phyloP scores from a whole-genome alignment of 2,329 filamentous ascomycete genomes.

The Xylaria sp. region DNA sequence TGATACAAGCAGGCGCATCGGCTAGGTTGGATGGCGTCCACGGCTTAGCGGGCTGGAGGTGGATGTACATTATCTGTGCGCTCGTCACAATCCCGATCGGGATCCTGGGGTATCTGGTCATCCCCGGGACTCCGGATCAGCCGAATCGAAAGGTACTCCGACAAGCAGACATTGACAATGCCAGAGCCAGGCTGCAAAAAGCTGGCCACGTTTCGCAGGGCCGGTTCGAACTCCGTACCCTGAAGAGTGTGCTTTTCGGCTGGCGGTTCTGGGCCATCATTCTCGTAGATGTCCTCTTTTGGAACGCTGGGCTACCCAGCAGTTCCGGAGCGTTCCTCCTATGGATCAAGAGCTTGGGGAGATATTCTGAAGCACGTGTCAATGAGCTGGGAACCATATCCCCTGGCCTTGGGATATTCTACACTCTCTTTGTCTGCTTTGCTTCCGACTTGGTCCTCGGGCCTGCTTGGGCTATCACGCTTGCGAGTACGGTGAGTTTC shows the following conservation, averaged over 20 bases:
- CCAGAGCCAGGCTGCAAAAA: constrained; percentile 47
- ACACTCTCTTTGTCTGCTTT: constrained; percentile 57
- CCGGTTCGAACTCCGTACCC: constrained; percentile 35
- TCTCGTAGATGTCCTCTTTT: constrained; percentile 57
- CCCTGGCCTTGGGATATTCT: constrained; percentile 60
- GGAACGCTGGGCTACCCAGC: constrained; percentile 54
- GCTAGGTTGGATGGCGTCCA: constrained; percentile 46
- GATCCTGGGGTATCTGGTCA: constrained; percentile 52
- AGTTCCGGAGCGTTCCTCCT: constrained; percentile 55
- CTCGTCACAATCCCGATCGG: constrained; percentile 59
- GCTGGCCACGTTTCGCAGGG: constrained; percentile 45
- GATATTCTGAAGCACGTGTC: constrained; percentile 49
- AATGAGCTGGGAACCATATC: constrained; percentile 57
- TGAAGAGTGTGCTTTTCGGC: constrained; percentile 39
- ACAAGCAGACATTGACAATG: constrained; percentile 48
- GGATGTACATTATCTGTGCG: constrained; percentile 59
- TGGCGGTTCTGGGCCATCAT: constrained; percentile 56
- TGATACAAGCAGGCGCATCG: constrained; percentile 51
- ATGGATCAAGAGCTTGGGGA: constrained; percentile 59
- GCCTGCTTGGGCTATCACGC: constrained; percentile 57
- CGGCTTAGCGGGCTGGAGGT: constrained; percentile 54
- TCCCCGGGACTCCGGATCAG: constrained; percentile 47
- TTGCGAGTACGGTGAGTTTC: constrained; percentile 48
- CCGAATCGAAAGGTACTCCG: constrained; percentile 25
- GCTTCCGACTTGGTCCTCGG: constrained; percentile 56